Percentiles rank a stretch among this genome's conserved stretches.
phyloP scores from a whole-genome alignment of 164 flowering plant species.

The Amborella trichopoda region DNA sequence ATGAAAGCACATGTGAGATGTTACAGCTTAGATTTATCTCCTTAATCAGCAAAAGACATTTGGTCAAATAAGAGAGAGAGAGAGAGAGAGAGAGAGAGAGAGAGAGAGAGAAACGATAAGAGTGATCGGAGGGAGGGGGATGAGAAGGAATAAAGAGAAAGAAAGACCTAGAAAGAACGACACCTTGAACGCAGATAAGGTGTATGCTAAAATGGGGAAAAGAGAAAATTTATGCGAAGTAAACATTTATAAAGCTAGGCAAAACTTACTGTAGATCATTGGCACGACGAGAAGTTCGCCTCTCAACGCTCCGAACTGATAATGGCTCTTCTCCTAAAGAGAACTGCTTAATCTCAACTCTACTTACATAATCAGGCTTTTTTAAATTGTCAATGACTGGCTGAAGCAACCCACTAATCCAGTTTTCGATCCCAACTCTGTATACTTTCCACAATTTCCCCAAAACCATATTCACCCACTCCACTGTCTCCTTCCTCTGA shows the following conservation, averaged over 20 bases:
- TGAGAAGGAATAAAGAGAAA: too few relatives aligned
- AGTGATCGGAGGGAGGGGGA: too few relatives aligned
- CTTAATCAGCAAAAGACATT: too few relatives aligned
- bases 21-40: too few relatives aligned
- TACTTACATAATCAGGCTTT: constrained; percentile 86
- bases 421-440: constrained; percentile 73
- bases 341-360: constrained; percentile 95
- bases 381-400: constrained; percentile 82
- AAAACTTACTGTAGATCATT: constrained; percentile 90
- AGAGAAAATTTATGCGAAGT: too few relatives aligned
- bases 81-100: too few relatives aligned
- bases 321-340: constrained; percentile 88
- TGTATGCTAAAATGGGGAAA: too few relatives aligned
- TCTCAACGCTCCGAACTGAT: constrained; percentile 84
- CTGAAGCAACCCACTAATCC: constrained; percentile 87
- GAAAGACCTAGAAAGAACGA: too few relatives aligned
- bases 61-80: too few relatives aligned
- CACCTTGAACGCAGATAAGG: too few relatives aligned
- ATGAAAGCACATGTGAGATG: too few relatives aligned
- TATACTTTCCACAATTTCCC: constrained; percentile 97
- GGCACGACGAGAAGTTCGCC: constrained; percentile 81
- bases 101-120: too few relatives aligned
- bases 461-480: constrained; percentile 98
- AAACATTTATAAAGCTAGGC: background rate
- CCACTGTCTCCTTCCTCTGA: constrained; percentile 93